phyloP scores from a whole-genome alignment of 768 basidiomycete genomes.

The Strobilomyces dryophilus region DNA sequence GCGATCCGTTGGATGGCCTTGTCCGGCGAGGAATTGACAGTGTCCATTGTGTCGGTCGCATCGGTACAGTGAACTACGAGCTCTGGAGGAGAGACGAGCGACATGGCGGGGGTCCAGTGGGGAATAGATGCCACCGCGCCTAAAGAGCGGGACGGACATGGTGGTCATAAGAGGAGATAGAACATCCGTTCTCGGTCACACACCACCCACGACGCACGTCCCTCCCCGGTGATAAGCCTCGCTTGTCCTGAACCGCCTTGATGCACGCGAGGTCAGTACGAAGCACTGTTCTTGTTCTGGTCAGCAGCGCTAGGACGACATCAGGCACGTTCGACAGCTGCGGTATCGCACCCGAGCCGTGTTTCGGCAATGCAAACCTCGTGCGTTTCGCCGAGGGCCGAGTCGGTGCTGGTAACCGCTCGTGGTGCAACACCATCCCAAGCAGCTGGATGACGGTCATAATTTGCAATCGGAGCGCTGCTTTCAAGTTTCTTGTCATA shows the following conservation, averaged over 20 bases:
- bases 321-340: background rate
- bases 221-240: no score
- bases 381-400: background rate
- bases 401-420: background rate
- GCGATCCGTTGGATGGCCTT: slow-evolving; percentile 31
- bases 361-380: background rate
- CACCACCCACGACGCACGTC: no score
- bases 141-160: background rate
- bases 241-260: no score
- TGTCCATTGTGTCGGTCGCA: slow-evolving; percentile 7
- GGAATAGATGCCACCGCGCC: background rate
- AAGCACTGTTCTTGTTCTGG: no score
- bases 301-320: no score
- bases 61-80: background rate
- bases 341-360: background rate
- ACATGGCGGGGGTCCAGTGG: slow-evolving; percentile 9
- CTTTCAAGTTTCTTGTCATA: background rate
- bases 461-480: background rate
- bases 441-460: background rate
- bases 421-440: background rate
- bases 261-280: no score
- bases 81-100: slow-evolving; percentile 3
- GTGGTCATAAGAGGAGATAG: slow-evolving; percentile 5
- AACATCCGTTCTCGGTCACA: background rate
- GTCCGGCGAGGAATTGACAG: slow-evolving; percentile 4